phyloP scores from a whole-genome alignment of 805 yeast genomes.

The Blastobotrys peoriensis region DNA sequence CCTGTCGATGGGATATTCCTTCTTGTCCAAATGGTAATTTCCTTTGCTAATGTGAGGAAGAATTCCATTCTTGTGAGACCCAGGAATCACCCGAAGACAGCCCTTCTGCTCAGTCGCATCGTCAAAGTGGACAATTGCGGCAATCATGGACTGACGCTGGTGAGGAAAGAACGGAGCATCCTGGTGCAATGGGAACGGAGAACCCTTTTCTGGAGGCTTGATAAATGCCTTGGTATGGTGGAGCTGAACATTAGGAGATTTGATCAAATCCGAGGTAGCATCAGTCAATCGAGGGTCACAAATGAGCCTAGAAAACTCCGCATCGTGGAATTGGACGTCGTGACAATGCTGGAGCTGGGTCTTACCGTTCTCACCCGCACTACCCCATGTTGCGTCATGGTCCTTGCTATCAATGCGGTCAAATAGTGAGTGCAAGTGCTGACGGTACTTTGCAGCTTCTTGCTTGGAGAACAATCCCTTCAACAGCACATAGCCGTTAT shows the following conservation, averaged over 20 bases:
- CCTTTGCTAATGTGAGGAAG: no score
- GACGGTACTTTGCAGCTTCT: no score
- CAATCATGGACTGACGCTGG: constrained; percentile 4
- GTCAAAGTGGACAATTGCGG: constrained; percentile 4
- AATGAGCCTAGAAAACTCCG: not conserved
- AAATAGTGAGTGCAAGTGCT: no score
- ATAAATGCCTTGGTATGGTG: constrained; percentile 5
- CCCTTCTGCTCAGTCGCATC: constrained; percentile 5
- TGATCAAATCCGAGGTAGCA: constrained; percentile 3
- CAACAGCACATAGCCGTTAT: no score
- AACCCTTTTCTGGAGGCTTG: constrained; percentile 5
- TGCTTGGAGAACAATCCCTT: no score
- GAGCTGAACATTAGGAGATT: constrained; percentile 5
- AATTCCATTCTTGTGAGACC: no score
- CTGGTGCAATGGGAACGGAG: constrained; percentile 7
- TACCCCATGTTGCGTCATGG: no score
- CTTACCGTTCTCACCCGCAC: no score
- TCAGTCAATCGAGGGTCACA: constrained; percentile 2
- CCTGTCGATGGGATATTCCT: no score
- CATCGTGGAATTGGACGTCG: constrained; percentile 5
- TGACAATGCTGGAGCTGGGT: no score
- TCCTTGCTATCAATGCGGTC: no score
- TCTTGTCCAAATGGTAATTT: no score
- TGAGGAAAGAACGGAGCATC: constrained; percentile 5
- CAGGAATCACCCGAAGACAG: constrained; percentile 3